Percentiles rank a stretch among this genome's conserved stretches.
These are phyloP conservation scores for Scutellaria galericulata DNA, from an alignment of 257 asterid species.

Conservation along the genomic window DNA sequence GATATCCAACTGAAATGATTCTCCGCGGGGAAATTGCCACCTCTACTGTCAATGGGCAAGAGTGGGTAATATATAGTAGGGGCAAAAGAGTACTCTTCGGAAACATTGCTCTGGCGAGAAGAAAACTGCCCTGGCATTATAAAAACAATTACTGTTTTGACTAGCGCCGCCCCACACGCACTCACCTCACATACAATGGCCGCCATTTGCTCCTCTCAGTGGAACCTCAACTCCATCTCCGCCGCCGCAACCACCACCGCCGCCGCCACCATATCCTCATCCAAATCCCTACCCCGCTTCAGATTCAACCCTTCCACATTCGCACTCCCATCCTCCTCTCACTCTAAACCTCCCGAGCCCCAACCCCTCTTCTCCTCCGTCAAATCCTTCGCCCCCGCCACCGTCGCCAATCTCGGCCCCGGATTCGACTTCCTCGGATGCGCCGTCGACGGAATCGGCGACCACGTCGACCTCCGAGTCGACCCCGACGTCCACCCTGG, in stretches of 20 bases:
- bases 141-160: not conserved
- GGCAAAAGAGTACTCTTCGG: too few species aligned
- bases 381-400: constrained; percentile 83
- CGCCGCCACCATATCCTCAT: constrained; percentile 15
- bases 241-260: constrained; percentile 26
- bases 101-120: too few species aligned
- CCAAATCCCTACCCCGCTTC: constrained; percentile 24
- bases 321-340: constrained; percentile 34
- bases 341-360: constrained; percentile 54
- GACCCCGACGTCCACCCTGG: constrained; percentile 75
- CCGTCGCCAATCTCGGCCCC: constrained; percentile 86
- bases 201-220: constrained; percentile 32
- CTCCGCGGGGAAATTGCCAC: too few species aligned
- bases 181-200: constrained; percentile 29
- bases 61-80: too few species aligned
- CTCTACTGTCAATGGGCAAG: too few species aligned
- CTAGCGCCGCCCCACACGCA: not conserved
- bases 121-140: too few species aligned
- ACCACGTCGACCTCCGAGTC: constrained; percentile 59
- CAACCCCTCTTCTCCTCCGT: constrained; percentile 70
- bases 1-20: too few species aligned
- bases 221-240: constrained; percentile 30
- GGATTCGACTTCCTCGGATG: constrained; percentile 92
- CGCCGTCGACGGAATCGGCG: constrained; percentile 88
- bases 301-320: constrained; percentile 37